These are phyloP conservation scores for Periconia digitata DNA, from an alignment of 2,329 filamentous ascomycete genomes.

Conservation along the genomic window DNA sequence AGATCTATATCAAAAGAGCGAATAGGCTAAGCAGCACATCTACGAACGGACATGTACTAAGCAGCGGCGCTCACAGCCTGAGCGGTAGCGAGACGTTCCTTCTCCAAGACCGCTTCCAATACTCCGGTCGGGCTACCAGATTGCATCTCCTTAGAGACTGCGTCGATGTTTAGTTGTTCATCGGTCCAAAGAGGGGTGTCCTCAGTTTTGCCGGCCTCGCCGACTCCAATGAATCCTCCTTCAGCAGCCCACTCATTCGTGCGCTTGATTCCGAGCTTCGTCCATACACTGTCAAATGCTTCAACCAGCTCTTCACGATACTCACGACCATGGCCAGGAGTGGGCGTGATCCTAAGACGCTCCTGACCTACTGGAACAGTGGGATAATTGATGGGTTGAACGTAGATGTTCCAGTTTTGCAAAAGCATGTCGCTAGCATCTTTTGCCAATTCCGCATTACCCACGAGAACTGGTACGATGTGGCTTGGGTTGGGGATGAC, in stretches of 20 bases:
- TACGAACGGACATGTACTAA: conserved; percentile 11
- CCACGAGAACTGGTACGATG: conserved; percentile 91
- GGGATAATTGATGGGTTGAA: conserved; percentile 98
- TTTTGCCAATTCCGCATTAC: conserved; percentile 91
- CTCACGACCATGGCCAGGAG: conserved; percentile 83
- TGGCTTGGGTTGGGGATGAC: conserved; percentile 98
- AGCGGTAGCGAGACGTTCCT: conserved; percentile 47
- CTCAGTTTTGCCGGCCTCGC: conserved; percentile 63
- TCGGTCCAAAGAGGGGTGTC: conserved; percentile 87
- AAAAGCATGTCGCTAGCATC: conserved; percentile 89
- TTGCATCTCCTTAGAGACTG: conserved; percentile 55
- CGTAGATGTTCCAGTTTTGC: conserved; percentile 89
- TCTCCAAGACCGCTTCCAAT: conserved; percentile 52
- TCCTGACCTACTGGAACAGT: conserved; percentile 98
- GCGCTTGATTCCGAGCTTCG: conserved; percentile 83
- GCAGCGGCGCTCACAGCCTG: conserved; percentile 48
- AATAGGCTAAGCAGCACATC: conserved; percentile 23
- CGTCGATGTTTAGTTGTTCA: conserved; percentile 76
- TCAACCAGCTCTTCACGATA: conserved; percentile 83
- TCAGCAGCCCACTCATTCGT: conserved; percentile 88
- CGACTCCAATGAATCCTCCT: conserved; percentile 94
- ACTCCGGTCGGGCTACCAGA: conserved; percentile 47
- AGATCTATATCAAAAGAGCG: conserved; percentile 23
- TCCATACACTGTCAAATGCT: conserved; percentile 87
- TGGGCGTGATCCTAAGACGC: conserved; percentile 91